Percentiles rank a stretch among this genome's conserved stretches.
Conservation (phyloP, 2,329 filamentous ascomycete genomes). For the Diaporthe caulivora region DNA sequence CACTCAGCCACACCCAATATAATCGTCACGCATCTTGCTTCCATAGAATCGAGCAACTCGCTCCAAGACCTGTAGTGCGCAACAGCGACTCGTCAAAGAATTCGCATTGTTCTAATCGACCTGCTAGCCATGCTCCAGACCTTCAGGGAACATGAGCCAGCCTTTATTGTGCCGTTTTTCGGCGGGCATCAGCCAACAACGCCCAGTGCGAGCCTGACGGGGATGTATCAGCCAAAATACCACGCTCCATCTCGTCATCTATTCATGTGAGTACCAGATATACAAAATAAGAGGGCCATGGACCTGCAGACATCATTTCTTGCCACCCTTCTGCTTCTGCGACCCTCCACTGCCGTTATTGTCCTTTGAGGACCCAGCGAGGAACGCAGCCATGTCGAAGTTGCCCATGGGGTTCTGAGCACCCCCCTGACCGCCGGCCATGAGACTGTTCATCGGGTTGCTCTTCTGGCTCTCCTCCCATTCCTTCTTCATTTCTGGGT, state of each 20-base stretch:
- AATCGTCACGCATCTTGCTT: background rate
- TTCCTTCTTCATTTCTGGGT: conserved; percentile 93
- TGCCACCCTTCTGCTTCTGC: conserved; percentile 17
- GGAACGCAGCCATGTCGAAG: conserved; percentile 74
- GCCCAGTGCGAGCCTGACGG: background rate
- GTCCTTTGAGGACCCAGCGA: conserved; percentile 65
- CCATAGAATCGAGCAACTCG: background rate
- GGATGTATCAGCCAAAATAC: background rate
- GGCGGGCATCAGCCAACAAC: background rate
- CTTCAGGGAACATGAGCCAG: background rate
- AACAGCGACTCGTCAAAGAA: background rate
- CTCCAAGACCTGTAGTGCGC: background rate
- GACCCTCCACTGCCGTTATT: conserved; percentile 48
- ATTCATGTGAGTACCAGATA: background rate
- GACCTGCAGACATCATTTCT: background rate
- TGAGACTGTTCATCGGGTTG: conserved; percentile 72
- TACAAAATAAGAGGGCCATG: background rate
- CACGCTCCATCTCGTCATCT: background rate
- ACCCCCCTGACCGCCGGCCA: conserved; percentile 52
- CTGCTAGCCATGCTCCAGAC: background rate
- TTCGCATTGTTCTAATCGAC: background rate
- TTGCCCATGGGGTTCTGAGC: conserved; percentile 60
- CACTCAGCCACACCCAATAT: too few relatives aligned
- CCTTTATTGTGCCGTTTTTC: background rate
- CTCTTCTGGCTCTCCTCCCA: conserved; percentile 91